A percentile compares a stretch with the other conserved stretches of the same genome.
These are phyloP conservation scores for Chalciporus pseudorubinellus DNA, from an alignment of 768 basidiomycete species.

Conservation along the genomic window DNA sequence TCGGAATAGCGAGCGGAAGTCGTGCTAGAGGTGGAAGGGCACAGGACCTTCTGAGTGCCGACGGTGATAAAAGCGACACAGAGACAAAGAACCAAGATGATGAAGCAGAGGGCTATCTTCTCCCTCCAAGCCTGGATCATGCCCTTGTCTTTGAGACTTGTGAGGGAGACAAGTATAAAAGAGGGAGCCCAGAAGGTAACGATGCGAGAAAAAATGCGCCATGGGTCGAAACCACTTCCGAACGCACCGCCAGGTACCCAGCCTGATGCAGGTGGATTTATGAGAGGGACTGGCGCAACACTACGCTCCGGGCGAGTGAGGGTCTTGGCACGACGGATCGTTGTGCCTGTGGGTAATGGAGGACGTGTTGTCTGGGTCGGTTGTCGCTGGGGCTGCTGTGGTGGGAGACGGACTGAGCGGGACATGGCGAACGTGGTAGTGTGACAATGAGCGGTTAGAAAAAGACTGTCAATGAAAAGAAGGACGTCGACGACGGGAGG, in stretches of 20 bases:
- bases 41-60: slow-evolving; percentile 89
- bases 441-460: slow-evolving; percentile 13
- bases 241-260: slow-evolving; percentile 35
- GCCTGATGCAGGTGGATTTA: slow-evolving; percentile 68
- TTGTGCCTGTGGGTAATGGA: slow-evolving; percentile 49
- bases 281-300: slow-evolving; percentile 91
- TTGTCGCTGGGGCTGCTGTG: slow-evolving; percentile 37
- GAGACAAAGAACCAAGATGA: slow-evolving; percentile 76
- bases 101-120: slow-evolving; percentile 90
- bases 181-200: slow-evolving; percentile 92
- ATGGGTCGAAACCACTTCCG: slow-evolving; percentile 47
- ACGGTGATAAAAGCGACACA: slow-evolving; percentile 90
- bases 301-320: slow-evolving; percentile 94
- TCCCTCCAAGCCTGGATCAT: slow-evolving; percentile 94
- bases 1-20: slow-evolving; percentile 45
- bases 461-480: slow-evolving; percentile 15
- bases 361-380: slow-evolving; percentile 65
- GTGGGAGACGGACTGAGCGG: slow-evolving; percentile 20
- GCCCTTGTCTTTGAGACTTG: slow-evolving; percentile 77
- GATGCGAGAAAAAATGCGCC: slow-evolving; percentile 77
- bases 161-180: slow-evolving; percentile 66
- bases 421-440: slow-evolving; percentile 15
- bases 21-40: slow-evolving; percentile 56
- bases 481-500: slow-evolving; percentile 4
- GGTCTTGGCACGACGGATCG: slow-evolving; percentile 88